A percentile compares a stretch with the other conserved stretches of the same genome.
Conservation (phyloP, 192 early-diverging fungal species). For the Chytriomyces sp. region DNA sequence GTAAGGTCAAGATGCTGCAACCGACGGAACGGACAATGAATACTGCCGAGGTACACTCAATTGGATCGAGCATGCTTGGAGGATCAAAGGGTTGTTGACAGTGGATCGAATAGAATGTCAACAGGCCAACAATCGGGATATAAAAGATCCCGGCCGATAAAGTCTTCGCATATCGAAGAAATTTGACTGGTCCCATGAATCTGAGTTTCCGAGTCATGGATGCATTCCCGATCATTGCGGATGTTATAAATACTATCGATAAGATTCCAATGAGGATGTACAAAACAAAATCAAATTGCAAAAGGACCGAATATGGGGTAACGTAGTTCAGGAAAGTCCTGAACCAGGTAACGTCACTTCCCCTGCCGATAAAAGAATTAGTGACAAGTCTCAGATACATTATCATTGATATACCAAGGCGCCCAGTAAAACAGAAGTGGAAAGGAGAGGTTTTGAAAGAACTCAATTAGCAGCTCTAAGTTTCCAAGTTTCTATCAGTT, state of each 20-base stretch:
- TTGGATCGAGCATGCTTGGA: background rate
- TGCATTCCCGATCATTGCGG: conserved; percentile 13
- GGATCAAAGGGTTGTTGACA: background rate
- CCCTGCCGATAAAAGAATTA: too few relatives aligned
- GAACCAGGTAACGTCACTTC: conserved; percentile 39
- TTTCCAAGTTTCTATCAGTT: background rate
- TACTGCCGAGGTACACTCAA: background rate
- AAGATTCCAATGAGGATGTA: background rate
- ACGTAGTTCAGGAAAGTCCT: conserved; percentile 4
- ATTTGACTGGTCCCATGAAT: conserved; percentile 28
- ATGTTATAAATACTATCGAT: background rate
- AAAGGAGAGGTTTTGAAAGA: conserved; percentile 44
- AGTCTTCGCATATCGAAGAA: conserved; percentile 21
- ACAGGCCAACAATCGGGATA: background rate
- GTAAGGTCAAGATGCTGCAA: background rate
- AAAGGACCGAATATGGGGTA: conserved; percentile 31
- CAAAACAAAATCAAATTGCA: background rate
- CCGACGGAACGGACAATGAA: conserved; percentile 3
- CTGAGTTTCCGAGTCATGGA: conserved; percentile 18
- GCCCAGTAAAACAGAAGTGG: conserved; percentile 27
- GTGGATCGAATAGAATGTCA: background rate
- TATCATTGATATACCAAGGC: too few relatives aligned
- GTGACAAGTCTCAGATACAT: too few relatives aligned
- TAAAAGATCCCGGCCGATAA: background rate
- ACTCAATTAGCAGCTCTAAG: conserved; percentile 35